Conservation (phyloP, 2,329 filamentous ascomycete genomes). For the Xylaria sp. region DNA sequence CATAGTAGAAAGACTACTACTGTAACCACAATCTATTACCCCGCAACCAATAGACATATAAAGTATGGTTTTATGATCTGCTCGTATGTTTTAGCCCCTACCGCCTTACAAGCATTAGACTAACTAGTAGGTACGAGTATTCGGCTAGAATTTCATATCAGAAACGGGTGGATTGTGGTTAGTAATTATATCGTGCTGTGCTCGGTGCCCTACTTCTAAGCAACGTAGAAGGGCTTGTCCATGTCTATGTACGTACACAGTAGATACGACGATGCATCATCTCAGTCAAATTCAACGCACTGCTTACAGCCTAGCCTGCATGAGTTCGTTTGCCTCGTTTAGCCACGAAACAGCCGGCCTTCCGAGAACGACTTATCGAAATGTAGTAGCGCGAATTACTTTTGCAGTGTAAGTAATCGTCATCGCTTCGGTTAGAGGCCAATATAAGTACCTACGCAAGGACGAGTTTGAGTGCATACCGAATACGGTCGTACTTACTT, state of each 20-base stretch:
- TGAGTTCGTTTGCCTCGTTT: background rate
- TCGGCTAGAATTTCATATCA: slow-evolving; percentile 6
- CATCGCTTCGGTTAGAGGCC: slow-evolving; percentile 27
- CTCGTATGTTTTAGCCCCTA: slow-evolving; percentile 13
- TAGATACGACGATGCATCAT: background rate
- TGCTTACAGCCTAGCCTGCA: slow-evolving; percentile 4
- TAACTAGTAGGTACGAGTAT: background rate
- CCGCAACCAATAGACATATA: slow-evolving; percentile 14
- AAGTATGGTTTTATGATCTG: background rate
- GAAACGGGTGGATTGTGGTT: background rate
- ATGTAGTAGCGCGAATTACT: background rate
- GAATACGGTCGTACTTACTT: slow-evolving; percentile 24
- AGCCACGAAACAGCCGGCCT: slow-evolving; percentile 2
- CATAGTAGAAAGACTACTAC: too few species aligned
- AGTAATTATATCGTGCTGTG: background rate
- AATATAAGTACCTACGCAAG: background rate
- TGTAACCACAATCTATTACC: slow-evolving; percentile 3
- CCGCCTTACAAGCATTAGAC: background rate
- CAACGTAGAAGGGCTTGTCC: background rate
- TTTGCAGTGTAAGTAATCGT: slow-evolving; percentile 5
- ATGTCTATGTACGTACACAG: background rate
- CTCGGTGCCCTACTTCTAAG: background rate
- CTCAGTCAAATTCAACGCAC: background rate
- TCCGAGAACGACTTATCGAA: background rate
- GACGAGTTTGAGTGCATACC: slow-evolving; percentile 13